A percentile compares a stretch with the other conserved stretches of the same genome.
Conservation (phyloP, 1,139 yeast species). For the Nakaseomyces glabratus region DNA sequence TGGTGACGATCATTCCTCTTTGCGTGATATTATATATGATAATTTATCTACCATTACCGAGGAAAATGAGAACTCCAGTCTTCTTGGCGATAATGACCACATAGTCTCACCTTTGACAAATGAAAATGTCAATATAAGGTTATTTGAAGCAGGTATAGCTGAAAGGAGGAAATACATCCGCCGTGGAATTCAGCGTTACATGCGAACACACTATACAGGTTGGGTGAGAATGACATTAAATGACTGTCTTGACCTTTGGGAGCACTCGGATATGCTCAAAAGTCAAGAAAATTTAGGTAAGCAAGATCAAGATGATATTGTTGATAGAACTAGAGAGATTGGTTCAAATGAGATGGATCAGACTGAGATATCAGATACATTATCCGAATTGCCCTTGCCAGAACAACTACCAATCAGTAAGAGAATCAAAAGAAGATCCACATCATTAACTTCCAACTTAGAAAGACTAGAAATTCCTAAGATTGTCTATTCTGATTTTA, state of each 20-base stretch:
- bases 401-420: neutral
- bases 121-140: slow-evolving; percentile 11
- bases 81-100: neutral
- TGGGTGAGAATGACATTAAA: slow-evolving; percentile 23
- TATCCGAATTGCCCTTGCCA: neutral
- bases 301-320: slow-evolving; percentile 9
- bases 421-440: slow-evolving; percentile 2
- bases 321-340: neutral
- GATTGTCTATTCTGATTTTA: slow-evolving; percentile 1
- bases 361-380: neutral
- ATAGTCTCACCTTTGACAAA: neutral
- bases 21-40: slow-evolving; percentile 2
- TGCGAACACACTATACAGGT: slow-evolving; percentile 22
- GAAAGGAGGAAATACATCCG: slow-evolving; percentile 17
- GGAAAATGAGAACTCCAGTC: neutral
- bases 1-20: neutral
- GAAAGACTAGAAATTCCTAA: slow-evolving; percentile 1
- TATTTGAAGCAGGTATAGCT: slow-evolving; percentile 15
- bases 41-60: slow-evolving; percentile 1
- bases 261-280: slow-evolving; percentile 15
- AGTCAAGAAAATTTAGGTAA: slow-evolving; percentile 4
- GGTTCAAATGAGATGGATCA: neutral
- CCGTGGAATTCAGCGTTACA: slow-evolving; percentile 19
- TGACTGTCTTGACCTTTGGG: slow-evolving; percentile 28
- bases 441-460: neutral